Percentiles rank a stretch among this genome's conserved stretches.
These are phyloP conservation scores for Syzygium malaccense DNA, from an alignment of 441 rosid genomes.

Conservation along the genomic window DNA sequence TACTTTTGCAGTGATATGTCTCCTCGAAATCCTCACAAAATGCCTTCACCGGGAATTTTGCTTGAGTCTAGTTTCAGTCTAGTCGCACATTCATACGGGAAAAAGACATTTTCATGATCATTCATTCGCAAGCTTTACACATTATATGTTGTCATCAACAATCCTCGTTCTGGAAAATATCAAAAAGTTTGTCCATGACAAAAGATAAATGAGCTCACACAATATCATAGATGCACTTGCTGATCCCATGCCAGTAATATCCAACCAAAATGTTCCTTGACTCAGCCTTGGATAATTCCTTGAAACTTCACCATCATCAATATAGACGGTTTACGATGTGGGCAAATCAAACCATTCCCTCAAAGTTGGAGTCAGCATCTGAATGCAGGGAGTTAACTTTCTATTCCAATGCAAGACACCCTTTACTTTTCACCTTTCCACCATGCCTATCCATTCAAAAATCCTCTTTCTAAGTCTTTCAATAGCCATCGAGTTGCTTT, in stretches of 20 bases:
- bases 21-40: background rate
- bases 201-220: background rate
- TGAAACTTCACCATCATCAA: background rate
- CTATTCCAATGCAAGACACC: background rate
- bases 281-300: background rate
- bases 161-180: background rate
- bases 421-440: background rate
- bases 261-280: background rate
- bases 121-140: background rate
- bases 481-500: background rate
- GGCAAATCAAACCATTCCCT: background rate
- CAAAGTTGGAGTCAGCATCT: background rate
- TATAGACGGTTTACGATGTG: background rate
- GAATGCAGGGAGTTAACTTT: background rate
- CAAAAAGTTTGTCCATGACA: background rate
- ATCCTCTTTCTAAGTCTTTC: background rate
- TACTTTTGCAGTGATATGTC: background rate
- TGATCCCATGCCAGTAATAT: background rate
- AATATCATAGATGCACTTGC: background rate
- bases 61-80: background rate
- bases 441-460: background rate
- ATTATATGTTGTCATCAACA: background rate
- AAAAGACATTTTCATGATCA: background rate
- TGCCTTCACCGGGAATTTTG: background rate
- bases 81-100: background rate